A percentile compares a stretch with the other conserved stretches of the same genome.
These are phyloP conservation scores for Mucor mucedo DNA, from an alignment of 371 early-diverging fungal species.

Conservation along the genomic window DNA sequence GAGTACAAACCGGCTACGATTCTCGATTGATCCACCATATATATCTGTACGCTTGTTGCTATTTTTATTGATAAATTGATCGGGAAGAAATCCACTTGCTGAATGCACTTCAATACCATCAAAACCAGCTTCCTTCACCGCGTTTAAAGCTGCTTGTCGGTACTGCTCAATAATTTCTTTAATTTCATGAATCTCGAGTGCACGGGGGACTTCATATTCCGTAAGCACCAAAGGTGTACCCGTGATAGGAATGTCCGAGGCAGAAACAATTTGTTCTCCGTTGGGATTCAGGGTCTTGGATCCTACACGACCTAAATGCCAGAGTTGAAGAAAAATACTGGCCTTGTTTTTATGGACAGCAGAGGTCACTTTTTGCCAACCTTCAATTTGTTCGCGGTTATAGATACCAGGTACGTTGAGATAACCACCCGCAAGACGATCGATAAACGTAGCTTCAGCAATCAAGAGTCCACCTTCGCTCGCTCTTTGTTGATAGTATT, in stretches of 20 bases:
- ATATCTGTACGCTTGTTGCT: slow-evolving; percentile 60
- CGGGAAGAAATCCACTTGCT: slow-evolving; percentile 69
- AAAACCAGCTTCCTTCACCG: slow-evolving; percentile 54
- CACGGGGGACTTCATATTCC: slow-evolving; percentile 38
- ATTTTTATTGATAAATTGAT: slow-evolving; percentile 54
- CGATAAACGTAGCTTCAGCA: slow-evolving; percentile 57
- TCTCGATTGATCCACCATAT: slow-evolving; percentile 80
- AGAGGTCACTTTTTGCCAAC: slow-evolving; percentile 59
- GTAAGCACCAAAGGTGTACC: neutral
- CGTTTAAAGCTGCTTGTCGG: slow-evolving; percentile 50
- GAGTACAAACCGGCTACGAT: slow-evolving; percentile 67
- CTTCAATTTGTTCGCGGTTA: slow-evolving; percentile 50
- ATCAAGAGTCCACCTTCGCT: slow-evolving; percentile 61
- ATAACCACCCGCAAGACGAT: slow-evolving; percentile 42
- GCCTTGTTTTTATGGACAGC: slow-evolving; percentile 62
- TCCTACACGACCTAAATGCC: slow-evolving; percentile 42
- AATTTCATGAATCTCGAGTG: slow-evolving; percentile 69
- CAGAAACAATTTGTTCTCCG: slow-evolving; percentile 12
- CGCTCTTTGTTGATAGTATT: slow-evolving; percentile 66
- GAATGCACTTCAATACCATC: slow-evolving; percentile 75
- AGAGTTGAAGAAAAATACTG: slow-evolving; percentile 55
- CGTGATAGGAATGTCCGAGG: slow-evolving; percentile 8
- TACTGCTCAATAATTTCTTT: slow-evolving; percentile 59
- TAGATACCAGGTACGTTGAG: slow-evolving; percentile 50
- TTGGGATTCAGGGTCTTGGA: slow-evolving; percentile 5